phyloP scores from a whole-genome alignment of 2,329 filamentous ascomycete species.

The Exophiala calicioides region DNA sequence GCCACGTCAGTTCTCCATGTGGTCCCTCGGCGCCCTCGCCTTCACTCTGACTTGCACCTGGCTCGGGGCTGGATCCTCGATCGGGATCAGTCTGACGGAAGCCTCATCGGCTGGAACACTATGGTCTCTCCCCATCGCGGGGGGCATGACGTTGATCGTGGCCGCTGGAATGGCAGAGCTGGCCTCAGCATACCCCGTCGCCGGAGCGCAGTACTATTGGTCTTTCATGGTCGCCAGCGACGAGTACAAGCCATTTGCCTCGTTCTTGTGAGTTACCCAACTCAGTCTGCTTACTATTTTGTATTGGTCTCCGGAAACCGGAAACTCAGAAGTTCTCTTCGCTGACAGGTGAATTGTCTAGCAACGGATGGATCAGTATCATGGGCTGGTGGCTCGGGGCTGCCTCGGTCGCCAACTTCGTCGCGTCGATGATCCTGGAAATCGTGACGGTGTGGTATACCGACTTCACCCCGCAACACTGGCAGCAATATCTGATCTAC shows the following conservation, averaged over 20 bases:
- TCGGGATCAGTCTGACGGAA: constrained; percentile 19
- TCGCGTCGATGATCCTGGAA: constrained; percentile 18
- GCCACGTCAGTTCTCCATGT: constrained; percentile 17
- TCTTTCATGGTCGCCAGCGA: constrained; percentile 16
- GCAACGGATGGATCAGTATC: constrained; percentile 19
- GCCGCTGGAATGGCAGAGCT: constrained; percentile 21
- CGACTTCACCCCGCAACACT: constrained; percentile 10
- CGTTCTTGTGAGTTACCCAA: constrained; percentile 22
- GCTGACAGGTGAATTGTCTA: neutral
- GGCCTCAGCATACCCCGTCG: constrained; percentile 12
- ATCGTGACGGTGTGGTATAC: constrained; percentile 15
- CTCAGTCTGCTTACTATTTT: too few species aligned
- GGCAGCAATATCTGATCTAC: constrained; percentile 23
- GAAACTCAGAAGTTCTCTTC: neutral
- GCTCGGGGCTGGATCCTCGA: constrained; percentile 19
- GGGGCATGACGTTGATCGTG: constrained; percentile 15
- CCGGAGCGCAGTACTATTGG: constrained; percentile 25
- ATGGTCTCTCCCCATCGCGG: constrained; percentile 20
- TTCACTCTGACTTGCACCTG: constrained; percentile 20
- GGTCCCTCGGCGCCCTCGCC: constrained; percentile 16
- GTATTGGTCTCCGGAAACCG: too few species aligned
- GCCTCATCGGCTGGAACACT: constrained; percentile 18
- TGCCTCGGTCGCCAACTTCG: constrained; percentile 21
- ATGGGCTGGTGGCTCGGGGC: constrained; percentile 22
- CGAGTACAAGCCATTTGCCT: constrained; percentile 18